These are phyloP conservation scores for Striga asiatica DNA, from an alignment of 257 asterid species.

Conservation along the genomic window DNA sequence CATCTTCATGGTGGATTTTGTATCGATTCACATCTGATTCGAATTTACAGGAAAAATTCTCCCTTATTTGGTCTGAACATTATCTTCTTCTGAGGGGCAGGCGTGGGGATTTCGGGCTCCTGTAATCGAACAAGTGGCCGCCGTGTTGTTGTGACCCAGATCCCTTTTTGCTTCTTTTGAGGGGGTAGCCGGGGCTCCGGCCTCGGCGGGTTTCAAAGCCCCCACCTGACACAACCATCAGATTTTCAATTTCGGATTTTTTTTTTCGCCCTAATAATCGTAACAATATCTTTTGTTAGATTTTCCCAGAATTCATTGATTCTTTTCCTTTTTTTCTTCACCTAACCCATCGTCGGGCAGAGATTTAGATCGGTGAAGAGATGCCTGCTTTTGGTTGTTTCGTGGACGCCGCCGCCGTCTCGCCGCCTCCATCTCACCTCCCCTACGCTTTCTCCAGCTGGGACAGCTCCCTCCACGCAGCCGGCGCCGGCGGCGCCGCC, in stretches of 20 bases:
- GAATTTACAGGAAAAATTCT: not conserved
- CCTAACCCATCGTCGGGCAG: constrained; percentile 14
- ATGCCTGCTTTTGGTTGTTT: constrained; percentile 83
- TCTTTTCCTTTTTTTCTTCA: constrained; percentile 23
- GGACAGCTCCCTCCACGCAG: constrained; percentile 50
- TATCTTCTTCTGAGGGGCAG: constrained; percentile 78
- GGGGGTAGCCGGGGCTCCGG: constrained; percentile 99
- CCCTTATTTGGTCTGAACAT: not conserved
- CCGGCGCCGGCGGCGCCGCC: constrained; percentile 15
- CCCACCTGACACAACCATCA: constrained; percentile 65
- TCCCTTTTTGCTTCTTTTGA: constrained; percentile 80
- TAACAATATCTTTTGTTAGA: no score
- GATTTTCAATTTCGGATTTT: constrained; percentile 7
- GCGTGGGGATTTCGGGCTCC: constrained; percentile 71
- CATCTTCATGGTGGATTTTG: constrained; percentile 64
- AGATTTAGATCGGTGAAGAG: constrained; percentile 44
- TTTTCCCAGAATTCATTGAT: constrained; percentile 37
- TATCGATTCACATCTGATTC: constrained; percentile 18
- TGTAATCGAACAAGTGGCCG: constrained; percentile 33
- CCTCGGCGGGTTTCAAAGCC: constrained; percentile 99
- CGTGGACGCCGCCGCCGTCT: constrained; percentile 54
- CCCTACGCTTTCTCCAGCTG: constrained; percentile 37
- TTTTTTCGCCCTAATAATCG: not conserved
- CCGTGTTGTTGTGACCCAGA: constrained; percentile 54
- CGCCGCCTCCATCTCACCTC: constrained; percentile 61